Evolutionary conservation across 1,284 basidiomycete genomes (phyloP).

Genomic region (Cutaneotrichosporon dermatis): DNA sequence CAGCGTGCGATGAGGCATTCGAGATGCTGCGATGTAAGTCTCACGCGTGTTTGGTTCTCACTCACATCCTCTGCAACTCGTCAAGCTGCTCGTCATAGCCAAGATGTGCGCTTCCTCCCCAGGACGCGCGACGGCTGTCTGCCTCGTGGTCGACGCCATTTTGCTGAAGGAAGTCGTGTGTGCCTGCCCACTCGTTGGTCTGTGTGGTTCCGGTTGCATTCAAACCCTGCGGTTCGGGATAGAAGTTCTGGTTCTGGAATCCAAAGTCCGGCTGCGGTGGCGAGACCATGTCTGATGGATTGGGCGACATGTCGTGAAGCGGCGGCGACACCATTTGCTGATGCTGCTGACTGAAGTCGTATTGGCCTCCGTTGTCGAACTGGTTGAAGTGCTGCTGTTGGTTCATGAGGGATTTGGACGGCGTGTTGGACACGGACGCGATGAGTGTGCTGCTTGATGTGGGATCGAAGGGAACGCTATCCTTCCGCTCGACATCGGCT

Average conservation of each 20-base stretch:
- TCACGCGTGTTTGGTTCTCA: constrained; percentile 5
- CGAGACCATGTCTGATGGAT: background rate
- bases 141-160: background rate
- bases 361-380: background rate
- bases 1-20: constrained; percentile 25
- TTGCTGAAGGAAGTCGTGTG: constrained; percentile 11
- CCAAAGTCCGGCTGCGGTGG: constrained; percentile 5
- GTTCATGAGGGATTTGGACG: constrained; percentile 1
- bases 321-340: constrained; percentile 9
- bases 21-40: constrained; percentile 22
- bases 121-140: constrained; percentile 14
- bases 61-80: constrained; percentile 42
- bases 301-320: background rate
- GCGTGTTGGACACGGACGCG: constrained; percentile 24
- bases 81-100: constrained; percentile 26
- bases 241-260: constrained; percentile 9
- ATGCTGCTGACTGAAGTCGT: constrained; percentile 13
- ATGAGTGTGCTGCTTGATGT: constrained; percentile 36
- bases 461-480: constrained; percentile 41
- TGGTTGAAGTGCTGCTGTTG: constrained; percentile 14
- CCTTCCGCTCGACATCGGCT: constrained; percentile 24
- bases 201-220: background rate
- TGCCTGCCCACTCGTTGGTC: constrained; percentile 1
- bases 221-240: background rate
- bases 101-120: constrained; percentile 12